Base-by-base conservation (phyloP, 139 green algal species). In the Chlorella sp. region DNA sequence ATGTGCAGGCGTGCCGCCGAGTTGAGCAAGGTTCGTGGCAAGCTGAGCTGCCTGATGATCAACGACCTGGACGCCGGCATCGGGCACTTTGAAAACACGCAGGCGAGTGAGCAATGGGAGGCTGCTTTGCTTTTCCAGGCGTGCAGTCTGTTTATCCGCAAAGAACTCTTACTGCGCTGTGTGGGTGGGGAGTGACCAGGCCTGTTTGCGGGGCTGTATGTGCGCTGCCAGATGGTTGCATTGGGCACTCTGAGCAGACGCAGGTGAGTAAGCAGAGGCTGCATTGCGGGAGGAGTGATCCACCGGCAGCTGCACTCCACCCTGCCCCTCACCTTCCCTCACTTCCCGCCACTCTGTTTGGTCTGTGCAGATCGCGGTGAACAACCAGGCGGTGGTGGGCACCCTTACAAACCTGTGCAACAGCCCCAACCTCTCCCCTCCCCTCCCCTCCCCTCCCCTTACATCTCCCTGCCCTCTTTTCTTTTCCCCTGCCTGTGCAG, bases 51-150 rank as follows among this genome's bases (percentile, higher is more conserved):
- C 89, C 94, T 99, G 68, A 64, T 99, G 21, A 98, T 99, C 91
- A 98, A 99, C 89, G 97, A 99, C 91, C 92, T 99, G 53, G 97
- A 99, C 87, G 97, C 97, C 0, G 96, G 96, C n/a, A 82, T 98
- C 24, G 96, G 96, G 21, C 91, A 94, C 86, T 96, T 97, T 90
- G 91, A 92, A 39, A 91, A 95, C 90, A 95, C 93, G 28, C 91
- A 93, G 85, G 86, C 79, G 37, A 5, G 48, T 4, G 40, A 34
- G 1, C 16, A 5, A 11, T 2, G 69, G 40, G 30, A 3, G 19
- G 73, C 73, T 28, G 32, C n/a, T n/a, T n/a, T n/a, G n/a, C n/a
- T n/a, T n/a, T n/a, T n/a, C n/a, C n/a, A n/a, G n/a, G n/a, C n/a
- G n/a, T n/a, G n/a, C n/a, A n/a, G n/a, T n/a, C n/a, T n/a, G n/a